Base-by-base conservation (phyloP, 2,329 filamentous ascomycete genomes). In the Microdochium paspali region DNA sequence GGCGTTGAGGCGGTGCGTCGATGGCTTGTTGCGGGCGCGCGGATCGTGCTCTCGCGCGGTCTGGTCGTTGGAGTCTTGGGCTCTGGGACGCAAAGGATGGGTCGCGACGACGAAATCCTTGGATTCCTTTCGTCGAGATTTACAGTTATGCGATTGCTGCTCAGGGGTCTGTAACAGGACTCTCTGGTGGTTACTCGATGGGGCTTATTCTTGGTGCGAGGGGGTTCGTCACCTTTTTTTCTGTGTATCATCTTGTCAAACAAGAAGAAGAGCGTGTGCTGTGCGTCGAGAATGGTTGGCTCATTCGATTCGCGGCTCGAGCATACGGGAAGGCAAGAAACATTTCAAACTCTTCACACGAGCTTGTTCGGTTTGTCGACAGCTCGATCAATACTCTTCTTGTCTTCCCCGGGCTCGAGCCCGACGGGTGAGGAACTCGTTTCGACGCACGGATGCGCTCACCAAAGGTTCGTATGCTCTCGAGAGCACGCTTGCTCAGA, bases 171-270 rank as follows among this genome's bases (percentile, higher is more conserved):
- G 70, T 21, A n/a, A n/a, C 26, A 28, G 13, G 12, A 40, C 10
- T n/a, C 15, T 21, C 35, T 40, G 35, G 35, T 40, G 77, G 87
- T 95, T 94, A 97, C 91, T 95, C 90, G 90, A 97, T 95, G 91
- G 91, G 91, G 91, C 91, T 96, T 90, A 97, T 95, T 96, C 89
- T 96, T 86, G 91, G 90, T 79, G 86, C 90, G 90, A 95, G 89
- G 86, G 85, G 86, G 71, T 69, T 66, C 69, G 62, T 61, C 64
- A 49, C 31, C 64, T 61, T 67, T 68, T 68, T 70, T 58, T 61
- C 66, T 67, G 73, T 70, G 68, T 67, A 73, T 73, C 69, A 70
- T 75, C 74, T 73, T 73, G 64, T 66, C 59, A 72, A 76, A 74
- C 69, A 70, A 67, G 72, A 48, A 57, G 12, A 13, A 15, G 21